Evolutionary conservation across 345 rosid genomes (phyloP).

Genomic region (Eucalyptus pauciflora): DNA sequence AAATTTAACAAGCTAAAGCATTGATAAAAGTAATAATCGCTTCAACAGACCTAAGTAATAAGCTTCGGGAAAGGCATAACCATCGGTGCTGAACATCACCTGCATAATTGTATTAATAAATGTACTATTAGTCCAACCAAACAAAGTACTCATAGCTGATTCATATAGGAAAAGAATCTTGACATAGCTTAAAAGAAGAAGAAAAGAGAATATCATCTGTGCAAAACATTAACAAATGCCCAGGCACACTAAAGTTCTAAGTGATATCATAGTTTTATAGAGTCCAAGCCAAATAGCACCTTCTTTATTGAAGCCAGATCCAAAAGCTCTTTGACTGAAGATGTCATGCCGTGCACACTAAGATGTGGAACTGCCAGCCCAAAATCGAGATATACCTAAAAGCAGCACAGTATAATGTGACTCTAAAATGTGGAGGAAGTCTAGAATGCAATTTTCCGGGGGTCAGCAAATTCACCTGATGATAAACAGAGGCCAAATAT

Average conservation of each 20-base stretch:
- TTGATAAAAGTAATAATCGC: neutral
- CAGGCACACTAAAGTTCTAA: neutral
- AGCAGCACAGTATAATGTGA: neutral
- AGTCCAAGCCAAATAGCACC: slow-evolving; percentile 25
- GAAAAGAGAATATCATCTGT: neutral
- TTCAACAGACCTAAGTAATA: slow-evolving; percentile 65
- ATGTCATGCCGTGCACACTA: slow-evolving; percentile 77
- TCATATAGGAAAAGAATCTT: neutral
- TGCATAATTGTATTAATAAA: slow-evolving; percentile 18
- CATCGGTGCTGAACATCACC: slow-evolving; percentile 99
- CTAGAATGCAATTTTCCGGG: neutral
- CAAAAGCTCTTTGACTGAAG: slow-evolving; percentile 81
- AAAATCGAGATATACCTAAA: slow-evolving; percentile 85
- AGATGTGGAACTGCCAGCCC: slow-evolving; percentile 96
- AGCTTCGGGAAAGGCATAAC: slow-evolving; percentile 85
- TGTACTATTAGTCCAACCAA: neutral
- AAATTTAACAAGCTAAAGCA: neutral
- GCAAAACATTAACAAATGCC: neutral
- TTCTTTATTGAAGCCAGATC: slow-evolving; percentile 78
- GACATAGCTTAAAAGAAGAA: neutral
- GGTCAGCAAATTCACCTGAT: slow-evolving; percentile 38
- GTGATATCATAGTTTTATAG: neutral
- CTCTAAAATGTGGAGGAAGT: neutral
- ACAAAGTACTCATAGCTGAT: neutral
- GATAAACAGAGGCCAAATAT: slow-evolving; percentile 72